Base-by-base conservation (phyloP, 306 rosid species). In the Vachellia pachyceras region DNA sequence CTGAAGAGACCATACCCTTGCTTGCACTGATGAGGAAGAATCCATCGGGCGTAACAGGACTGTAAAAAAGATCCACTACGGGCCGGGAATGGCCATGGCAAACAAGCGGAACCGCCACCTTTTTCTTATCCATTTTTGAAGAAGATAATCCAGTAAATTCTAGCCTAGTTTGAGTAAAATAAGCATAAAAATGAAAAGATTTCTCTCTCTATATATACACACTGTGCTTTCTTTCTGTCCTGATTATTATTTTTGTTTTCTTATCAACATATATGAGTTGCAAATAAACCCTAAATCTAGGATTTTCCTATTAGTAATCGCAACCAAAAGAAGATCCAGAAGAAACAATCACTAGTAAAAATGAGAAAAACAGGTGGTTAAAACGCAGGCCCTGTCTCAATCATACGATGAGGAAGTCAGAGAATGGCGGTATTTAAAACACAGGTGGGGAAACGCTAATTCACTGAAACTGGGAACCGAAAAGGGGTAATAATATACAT, bases 41-140 rank as follows among this genome's bases (percentile, higher is more conserved):
- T 0, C 98, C 98, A 88, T 94, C 98, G 1, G 96, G 94, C 45
- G 98, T 94, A 73, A 92, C 82, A 17, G 98, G 97, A 82, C 98
- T 94, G 85, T 94, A 94, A 79, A 84, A 94, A 73, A 94, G 92
- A 91, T 94, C 98, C 17, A 94, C 98, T 54, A 94, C 98, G 1
- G 98, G 98, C 41, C 98, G 94, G 73, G 98, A 94, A 85, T 94
- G 98, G 5, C 98, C 98, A 75, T 94, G 98, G 83, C 98, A 94
- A 20, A 92, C 97, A 23, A 94, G 93, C 17, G 98, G 98, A 69
- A 92, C 83, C 13, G 89, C 86, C 82, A 90, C 89, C 85, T 71
- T 94, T 85, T 94, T 94, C 97, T 92, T 94, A 45, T 94, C 98
- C 98, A 94, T 89, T 69, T 41, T 73, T 74, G 11, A 66, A 72